Conservation (phyloP, 108 stramenopile genomes). For the Nitzschia sp. region DNA sequence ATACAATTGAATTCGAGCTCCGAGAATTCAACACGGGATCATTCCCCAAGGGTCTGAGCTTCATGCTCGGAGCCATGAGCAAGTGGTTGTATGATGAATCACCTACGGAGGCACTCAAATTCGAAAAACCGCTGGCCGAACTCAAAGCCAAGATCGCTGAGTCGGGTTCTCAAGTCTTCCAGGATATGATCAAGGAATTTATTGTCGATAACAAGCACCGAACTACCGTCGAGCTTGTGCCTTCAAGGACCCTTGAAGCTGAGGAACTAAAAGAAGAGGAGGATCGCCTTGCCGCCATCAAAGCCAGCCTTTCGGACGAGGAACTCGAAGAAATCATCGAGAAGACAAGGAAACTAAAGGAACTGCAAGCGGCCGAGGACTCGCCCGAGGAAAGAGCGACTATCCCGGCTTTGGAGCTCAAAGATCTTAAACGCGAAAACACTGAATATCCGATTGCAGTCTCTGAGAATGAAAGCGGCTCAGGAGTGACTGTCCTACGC, state of each 20-base stretch:
- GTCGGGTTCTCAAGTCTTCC: constrained; percentile 82
- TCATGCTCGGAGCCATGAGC: constrained; percentile 94
- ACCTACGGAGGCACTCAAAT: constrained; percentile 88
- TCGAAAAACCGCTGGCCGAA: constrained; percentile 86
- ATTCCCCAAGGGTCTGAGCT: constrained; percentile 92
- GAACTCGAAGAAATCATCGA: constrained; percentile 83
- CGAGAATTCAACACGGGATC: constrained; percentile 98
- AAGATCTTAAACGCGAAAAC: constrained; percentile 85
- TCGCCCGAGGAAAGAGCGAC: constrained; percentile 92
- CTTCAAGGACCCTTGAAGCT: constrained; percentile 86
- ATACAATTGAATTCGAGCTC: constrained; percentile 93
- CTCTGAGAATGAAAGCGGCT: constrained; percentile 63
- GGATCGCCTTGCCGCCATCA: constrained; percentile 76
- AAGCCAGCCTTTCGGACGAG: constrained; percentile 71
- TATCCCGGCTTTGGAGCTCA: constrained; percentile 84
- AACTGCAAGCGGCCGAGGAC: constrained; percentile 90
- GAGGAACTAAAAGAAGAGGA: constrained; percentile 80
- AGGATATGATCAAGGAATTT: constrained; percentile 76
- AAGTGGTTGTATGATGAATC: constrained; percentile 93
- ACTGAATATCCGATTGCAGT: constrained; percentile 91
- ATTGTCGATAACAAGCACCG: constrained; percentile 91
- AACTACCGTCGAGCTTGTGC: constrained; percentile 89
- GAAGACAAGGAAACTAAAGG: constrained; percentile 82
- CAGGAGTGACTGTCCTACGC: constrained; percentile 83
- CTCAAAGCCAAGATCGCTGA: constrained; percentile 85